A percentile compares a stretch with the other conserved stretches of the same genome.
Conservation (phyloP, 495 filamentous ascomycete genomes). For the Aspergillus steynii region DNA sequence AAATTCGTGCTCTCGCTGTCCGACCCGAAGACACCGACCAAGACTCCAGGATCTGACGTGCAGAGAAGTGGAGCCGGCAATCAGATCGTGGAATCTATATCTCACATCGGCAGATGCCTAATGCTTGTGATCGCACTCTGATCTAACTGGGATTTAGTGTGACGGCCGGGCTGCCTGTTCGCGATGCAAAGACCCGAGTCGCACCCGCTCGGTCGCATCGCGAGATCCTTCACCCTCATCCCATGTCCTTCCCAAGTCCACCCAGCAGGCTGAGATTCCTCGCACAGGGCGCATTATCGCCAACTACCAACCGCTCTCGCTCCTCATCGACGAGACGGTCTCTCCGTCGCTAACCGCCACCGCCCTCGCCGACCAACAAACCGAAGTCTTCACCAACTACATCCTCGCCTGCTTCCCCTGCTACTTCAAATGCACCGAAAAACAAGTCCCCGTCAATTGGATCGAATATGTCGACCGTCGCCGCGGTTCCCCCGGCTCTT, state of each 20-base stretch:
- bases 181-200: conserved; percentile 28
- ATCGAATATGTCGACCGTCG: conserved; percentile 27
- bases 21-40: too few species aligned
- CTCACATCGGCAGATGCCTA: neutral
- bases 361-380: conserved; percentile 26
- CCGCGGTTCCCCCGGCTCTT: conserved; percentile 13
- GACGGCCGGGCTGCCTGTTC: conserved; percentile 32
- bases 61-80: neutral
- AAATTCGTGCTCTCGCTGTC: neutral
- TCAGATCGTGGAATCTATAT: neutral
- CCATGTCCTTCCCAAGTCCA: too few species aligned
- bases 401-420: conserved; percentile 28
- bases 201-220: conserved; percentile 21
- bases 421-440: conserved; percentile 30
- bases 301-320: conserved; percentile 10
- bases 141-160: conserved; percentile 21
- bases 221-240: conserved; percentile 3
- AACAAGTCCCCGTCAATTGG: conserved; percentile 30
- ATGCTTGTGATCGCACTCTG: neutral
- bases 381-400: conserved; percentile 30
- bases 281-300: conserved; percentile 8
- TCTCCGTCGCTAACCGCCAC: conserved; percentile 28
- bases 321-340: conserved; percentile 24
- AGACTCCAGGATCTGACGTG: neutral
- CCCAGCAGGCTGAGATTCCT: neutral